A percentile compares a stretch with the other conserved stretches of the same genome.
Evolutionary conservation across 2,329 filamentous ascomycete genomes (phyloP).

Genomic region (Arachnomyces sp.): DNA sequence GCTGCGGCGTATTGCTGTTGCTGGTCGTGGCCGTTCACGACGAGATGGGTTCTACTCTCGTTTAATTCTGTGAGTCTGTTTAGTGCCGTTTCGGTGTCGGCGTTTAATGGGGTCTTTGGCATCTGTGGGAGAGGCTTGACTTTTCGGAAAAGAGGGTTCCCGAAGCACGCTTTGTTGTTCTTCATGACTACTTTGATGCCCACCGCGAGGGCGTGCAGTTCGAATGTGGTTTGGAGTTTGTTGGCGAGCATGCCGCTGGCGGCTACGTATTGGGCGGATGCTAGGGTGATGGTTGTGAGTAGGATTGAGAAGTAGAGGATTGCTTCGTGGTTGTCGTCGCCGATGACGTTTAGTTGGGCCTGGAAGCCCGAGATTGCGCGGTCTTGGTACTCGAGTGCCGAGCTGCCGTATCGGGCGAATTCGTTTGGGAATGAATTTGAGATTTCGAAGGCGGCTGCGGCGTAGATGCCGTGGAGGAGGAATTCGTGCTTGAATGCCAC

Average conservation of each 20-base stretch:
- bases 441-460: constrained; percentile 11
- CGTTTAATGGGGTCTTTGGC: constrained; percentile 5
- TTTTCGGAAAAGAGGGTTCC: constrained; percentile 11
- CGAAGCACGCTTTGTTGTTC: constrained; percentile 6
- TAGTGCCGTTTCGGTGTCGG: constrained; percentile 3
- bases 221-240: constrained; percentile 10
- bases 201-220: constrained; percentile 10
- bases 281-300: constrained; percentile 11
- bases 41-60: constrained; percentile 6
- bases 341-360: constrained; percentile 5
- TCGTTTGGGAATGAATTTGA: constrained; percentile 2
- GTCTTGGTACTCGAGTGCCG: constrained; percentile 10
- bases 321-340: constrained; percentile 6
- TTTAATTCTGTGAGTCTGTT: constrained; percentile 7
- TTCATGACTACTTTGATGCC: constrained; percentile 9
- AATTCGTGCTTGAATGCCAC: constrained; percentile 10
- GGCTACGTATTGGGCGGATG: constrained; percentile 8
- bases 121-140: constrained; percentile 9
- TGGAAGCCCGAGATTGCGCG: constrained; percentile 9
- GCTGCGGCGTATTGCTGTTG: constrained; percentile 9
- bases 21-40: background rate
- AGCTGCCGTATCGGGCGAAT: constrained; percentile 7
- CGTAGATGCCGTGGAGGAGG: constrained; percentile 11
- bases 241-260: background rate
- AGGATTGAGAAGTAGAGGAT: constrained; percentile 12